Evolutionary conservation across 345 rosid species (phyloP).

Genomic region (Populus deltoides): DNA sequence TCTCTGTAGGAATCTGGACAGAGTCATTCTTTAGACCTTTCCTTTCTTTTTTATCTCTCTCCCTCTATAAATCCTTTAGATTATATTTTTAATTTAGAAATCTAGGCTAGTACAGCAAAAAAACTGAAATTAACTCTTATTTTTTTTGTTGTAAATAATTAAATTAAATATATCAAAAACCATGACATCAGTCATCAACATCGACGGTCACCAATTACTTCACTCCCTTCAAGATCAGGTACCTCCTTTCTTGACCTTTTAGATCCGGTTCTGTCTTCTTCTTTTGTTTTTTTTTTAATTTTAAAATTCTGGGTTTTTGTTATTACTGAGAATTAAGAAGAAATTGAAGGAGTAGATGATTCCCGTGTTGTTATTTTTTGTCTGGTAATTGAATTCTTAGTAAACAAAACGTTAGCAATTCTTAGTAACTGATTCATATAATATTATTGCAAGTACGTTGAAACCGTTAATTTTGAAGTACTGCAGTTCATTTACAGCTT

Average conservation of each 20-base stretch:
- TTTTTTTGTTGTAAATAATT: not conserved
- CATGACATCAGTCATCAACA: slow-evolving; percentile 28
- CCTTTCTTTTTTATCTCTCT: not conserved
- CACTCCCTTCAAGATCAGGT: slow-evolving; percentile 36
- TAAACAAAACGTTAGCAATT: not conserved
- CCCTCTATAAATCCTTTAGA: not conserved
- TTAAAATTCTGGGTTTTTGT: not conserved
- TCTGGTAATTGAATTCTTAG: not conserved
- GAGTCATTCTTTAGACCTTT: not conserved
- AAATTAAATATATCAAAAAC: not conserved
- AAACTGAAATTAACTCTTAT: not conserved
- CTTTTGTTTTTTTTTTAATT: not conserved
- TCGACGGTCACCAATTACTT: slow-evolving; percentile 16
- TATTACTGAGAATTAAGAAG: not conserved
- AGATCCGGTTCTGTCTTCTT: not conserved
- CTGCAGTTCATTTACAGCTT: not conserved
- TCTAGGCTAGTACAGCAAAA: not conserved
- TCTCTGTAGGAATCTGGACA: not conserved
- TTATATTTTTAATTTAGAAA: not conserved
- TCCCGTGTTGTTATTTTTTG: not conserved
- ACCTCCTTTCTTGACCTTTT: not conserved
- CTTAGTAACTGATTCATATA: not conserved
- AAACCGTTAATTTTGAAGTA: too few relatives aligned
- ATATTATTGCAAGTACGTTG: not conserved
- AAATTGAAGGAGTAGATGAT: not conserved